These are phyloP conservation scores for Leucogyrophana mollusca DNA, from an alignment of 768 basidiomycete genomes.

Conservation along the genomic window DNA sequence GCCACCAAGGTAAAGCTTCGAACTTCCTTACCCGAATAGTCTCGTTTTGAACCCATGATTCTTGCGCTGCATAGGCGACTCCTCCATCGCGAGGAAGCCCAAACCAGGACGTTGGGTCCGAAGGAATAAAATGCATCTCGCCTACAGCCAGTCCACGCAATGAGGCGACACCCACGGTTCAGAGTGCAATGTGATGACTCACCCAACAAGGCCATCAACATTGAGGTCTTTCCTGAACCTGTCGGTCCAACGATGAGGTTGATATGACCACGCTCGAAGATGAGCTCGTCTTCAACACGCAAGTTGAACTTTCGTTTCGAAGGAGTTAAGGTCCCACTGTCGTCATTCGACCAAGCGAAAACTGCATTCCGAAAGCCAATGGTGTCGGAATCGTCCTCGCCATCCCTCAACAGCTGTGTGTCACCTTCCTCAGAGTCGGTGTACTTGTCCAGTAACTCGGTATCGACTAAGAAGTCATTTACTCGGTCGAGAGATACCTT, in stretches of 20 bases:
- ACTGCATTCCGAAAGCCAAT: slow-evolving; percentile 52
- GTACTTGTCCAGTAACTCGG: slow-evolving; percentile 2
- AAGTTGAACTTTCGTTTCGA: slow-evolving; percentile 44
- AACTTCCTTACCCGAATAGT: slow-evolving; percentile 49
- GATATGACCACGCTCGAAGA: slow-evolving; percentile 49
- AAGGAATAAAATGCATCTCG: slow-evolving; percentile 63
- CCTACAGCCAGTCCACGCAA: too few species aligned
- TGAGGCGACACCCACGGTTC: neutral
- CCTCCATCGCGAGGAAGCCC: slow-evolving; percentile 66
- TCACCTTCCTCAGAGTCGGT: neutral
- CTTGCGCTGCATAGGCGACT: slow-evolving; percentile 78
- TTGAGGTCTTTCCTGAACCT: slow-evolving; percentile 58
- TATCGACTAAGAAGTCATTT: slow-evolving; percentile 37
- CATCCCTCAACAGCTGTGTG: neutral
- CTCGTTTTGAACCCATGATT: slow-evolving; percentile 81
- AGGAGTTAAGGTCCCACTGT: neutral
- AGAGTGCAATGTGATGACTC: too few species aligned
- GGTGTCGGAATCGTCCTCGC: slow-evolving; percentile 17
- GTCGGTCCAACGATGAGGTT: slow-evolving; percentile 62
- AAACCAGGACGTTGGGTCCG: slow-evolving; percentile 55
- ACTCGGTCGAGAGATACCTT: slow-evolving; percentile 66
- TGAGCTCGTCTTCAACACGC: slow-evolving; percentile 46
- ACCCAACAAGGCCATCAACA: slow-evolving; percentile 60
- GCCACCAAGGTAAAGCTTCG: neutral
- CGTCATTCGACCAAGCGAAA: slow-evolving; percentile 51